phyloP scores from a whole-genome alignment of 208 protist species.

The Cochliopodium minus region DNA sequence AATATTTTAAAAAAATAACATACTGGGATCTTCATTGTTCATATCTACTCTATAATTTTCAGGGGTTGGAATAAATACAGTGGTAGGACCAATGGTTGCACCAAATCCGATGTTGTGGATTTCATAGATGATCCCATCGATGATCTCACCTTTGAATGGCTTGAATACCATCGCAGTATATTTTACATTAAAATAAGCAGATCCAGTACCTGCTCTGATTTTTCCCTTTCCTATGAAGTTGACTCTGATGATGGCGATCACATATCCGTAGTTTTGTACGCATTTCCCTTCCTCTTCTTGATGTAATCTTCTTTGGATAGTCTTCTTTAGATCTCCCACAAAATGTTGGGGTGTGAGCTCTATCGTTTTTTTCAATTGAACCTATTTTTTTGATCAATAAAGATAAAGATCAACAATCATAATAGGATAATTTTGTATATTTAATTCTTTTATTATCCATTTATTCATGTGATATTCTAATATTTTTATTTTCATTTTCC shows the following conservation, averaged over 20 bases:
- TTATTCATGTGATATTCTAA: too few relatives aligned
- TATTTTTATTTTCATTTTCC: too few relatives aligned
- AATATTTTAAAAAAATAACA: too few relatives aligned
- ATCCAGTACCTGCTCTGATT: conserved; percentile 30
- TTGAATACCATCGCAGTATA: conserved; percentile 42
- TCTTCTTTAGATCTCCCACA: conserved; percentile 17
- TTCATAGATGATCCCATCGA: too few relatives aligned
- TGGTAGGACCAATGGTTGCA: too few relatives aligned
- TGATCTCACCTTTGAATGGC: conserved; percentile 44
- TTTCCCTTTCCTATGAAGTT: conserved; percentile 26
- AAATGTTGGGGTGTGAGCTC: conserved; percentile 24
- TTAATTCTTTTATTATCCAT: too few relatives aligned
- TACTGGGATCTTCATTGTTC: too few relatives aligned
- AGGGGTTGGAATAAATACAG: too few relatives aligned
- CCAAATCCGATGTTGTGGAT: too few relatives aligned
- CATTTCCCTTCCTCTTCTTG: conserved; percentile 38
- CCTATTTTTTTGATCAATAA: conserved; percentile 8
- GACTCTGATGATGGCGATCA: conserved; percentile 31
- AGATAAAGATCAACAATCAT: too few relatives aligned
- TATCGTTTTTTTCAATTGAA: conserved; percentile 18
- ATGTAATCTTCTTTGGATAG: conserved; percentile 22
- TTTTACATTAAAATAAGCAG: conserved; percentile 31
- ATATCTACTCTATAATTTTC: too few relatives aligned
- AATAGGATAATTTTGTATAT: too few relatives aligned
- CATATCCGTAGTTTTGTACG: conserved; percentile 32